Conservation (phyloP, 2,329 filamentous ascomycete species). For the Trichoderma breve region DNA sequence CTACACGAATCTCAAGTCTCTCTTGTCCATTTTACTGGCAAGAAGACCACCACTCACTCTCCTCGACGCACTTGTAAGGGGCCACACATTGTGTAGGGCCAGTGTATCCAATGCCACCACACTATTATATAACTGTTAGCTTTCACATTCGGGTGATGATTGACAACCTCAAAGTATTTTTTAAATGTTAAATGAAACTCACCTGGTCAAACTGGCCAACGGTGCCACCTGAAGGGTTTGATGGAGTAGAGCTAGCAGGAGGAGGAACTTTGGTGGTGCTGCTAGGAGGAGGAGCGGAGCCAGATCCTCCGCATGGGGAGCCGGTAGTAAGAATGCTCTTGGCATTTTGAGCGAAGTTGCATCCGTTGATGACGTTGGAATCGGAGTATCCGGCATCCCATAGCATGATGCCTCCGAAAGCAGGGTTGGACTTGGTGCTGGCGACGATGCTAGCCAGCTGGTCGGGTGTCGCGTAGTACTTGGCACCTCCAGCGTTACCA, state of each 20-base stretch:
- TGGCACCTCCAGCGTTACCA: conserved; percentile 26
- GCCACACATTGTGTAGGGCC: conserved; percentile 26
- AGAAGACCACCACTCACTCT: conserved; percentile 25
- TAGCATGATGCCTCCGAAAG: conserved; percentile 8
- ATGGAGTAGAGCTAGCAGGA: background rate
- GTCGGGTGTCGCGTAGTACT: conserved; percentile 28
- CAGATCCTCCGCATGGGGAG: background rate
- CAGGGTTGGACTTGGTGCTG: background rate
- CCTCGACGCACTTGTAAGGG: conserved; percentile 24
- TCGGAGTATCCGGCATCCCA: conserved; percentile 7
- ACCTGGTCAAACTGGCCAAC: conserved; percentile 18
- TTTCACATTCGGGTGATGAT: background rate
- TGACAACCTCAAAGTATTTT: background rate
- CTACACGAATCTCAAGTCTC: background rate
- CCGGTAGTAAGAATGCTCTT: conserved; percentile 17
- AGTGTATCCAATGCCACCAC: conserved; percentile 28
- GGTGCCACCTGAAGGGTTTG: background rate
- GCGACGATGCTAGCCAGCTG: conserved; percentile 22
- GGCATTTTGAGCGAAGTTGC: conserved; percentile 4
- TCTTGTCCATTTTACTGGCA: conserved; percentile 20
- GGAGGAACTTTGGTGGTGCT: background rate
- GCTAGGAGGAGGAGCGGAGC: conserved; percentile 21
- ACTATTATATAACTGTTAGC: conserved; percentile 19
- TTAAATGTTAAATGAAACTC: background rate
- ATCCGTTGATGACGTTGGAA: background rate